Evolutionary conservation across 129 eudicot genomes (phyloP), one percentile per base, ranked within the genome.

Genomic region (Gnaphalium uliginosum): DNA sequence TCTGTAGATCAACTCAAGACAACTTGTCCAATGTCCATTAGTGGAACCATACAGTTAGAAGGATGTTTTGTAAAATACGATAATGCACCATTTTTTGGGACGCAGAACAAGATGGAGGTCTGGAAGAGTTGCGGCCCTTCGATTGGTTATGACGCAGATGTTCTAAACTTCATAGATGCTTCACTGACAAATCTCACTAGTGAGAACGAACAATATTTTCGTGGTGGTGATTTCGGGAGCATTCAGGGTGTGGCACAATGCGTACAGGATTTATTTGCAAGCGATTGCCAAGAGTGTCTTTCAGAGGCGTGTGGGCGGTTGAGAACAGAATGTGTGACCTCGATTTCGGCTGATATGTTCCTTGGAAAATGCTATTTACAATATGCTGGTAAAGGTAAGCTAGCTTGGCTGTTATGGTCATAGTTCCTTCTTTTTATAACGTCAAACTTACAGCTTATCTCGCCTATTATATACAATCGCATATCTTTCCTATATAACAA

Each of bases 281-380:
- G 81, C 21, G 82, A 85, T 77, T 89, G 96, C 59, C 85, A 87
- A 70, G 92, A 89, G 81, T 89, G 92, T 74, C 54, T 89, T n/a
- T 33, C 72, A 72, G 88, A 78, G 76, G 92, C 96, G 1, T 77
- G 72, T 41, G 77, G 63, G 51, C 84, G 82, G 79, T 62, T 89
- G 66, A 81, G 27, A 69, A 58, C 69, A 14, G 84, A 73, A 71
- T 89, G 96, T 27, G 88, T 59, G 24, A 18, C 81, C 2, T 79
- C 91, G 10, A 68, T 73, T 6, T 84, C 72, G 74, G 96, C 91
- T 71, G 89, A 89, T 5, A 84, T 89, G 85, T 89, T 73, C 84
- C 74, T 89, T 48, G 89, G 79, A 50, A 89, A 86, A 76, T 89
- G 96, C 81, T 89, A 84, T 77, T 85, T 85, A 53, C 81, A 83